phyloP scores from a whole-genome alignment of 306 rosid species.

The Prinsepia uniflora region DNA sequence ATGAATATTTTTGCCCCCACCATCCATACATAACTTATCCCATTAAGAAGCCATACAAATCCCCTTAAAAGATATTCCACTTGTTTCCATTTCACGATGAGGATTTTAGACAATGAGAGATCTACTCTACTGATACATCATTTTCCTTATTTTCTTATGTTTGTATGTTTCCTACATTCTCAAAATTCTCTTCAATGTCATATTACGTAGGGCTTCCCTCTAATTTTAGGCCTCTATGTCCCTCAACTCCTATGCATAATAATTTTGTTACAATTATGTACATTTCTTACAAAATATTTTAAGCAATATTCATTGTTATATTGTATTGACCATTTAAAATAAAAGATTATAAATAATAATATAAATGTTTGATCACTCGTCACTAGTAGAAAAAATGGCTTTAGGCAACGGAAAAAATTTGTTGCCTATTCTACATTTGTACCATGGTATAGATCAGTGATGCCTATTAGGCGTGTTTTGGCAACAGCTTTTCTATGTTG shows the following conservation, averaged over 20 bases:
- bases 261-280: background rate
- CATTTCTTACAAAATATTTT: background rate
- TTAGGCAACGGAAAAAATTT: too few relatives aligned
- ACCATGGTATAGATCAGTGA: too few relatives aligned
- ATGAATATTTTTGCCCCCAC: constrained; percentile 58
- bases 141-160: constrained; percentile 47
- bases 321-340: too few relatives aligned
- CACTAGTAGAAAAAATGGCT: too few relatives aligned
- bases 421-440: too few relatives aligned
- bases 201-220: constrained; percentile 1
- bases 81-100: constrained; percentile 49
- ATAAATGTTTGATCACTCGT: too few relatives aligned
- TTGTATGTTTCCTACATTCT: constrained; percentile 43
- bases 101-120: constrained; percentile 30
- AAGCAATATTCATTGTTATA: background rate
- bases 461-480: too few relatives aligned
- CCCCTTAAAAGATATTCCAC: constrained; percentile 37
- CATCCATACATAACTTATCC: constrained; percentile 33
- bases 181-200: constrained; percentile 41
- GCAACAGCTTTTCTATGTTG: too few relatives aligned
- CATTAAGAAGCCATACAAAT: constrained; percentile 1
- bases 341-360: too few relatives aligned
- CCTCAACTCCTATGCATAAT: background rate
- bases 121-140: constrained; percentile 36
- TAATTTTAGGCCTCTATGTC: constrained; percentile 7